Evolutionary conservation across 2,329 filamentous ascomycete genomes (phyloP), one percentile per base, ranked within the genome.

Genomic region (Colletotrichum chrysophilum): DNA sequence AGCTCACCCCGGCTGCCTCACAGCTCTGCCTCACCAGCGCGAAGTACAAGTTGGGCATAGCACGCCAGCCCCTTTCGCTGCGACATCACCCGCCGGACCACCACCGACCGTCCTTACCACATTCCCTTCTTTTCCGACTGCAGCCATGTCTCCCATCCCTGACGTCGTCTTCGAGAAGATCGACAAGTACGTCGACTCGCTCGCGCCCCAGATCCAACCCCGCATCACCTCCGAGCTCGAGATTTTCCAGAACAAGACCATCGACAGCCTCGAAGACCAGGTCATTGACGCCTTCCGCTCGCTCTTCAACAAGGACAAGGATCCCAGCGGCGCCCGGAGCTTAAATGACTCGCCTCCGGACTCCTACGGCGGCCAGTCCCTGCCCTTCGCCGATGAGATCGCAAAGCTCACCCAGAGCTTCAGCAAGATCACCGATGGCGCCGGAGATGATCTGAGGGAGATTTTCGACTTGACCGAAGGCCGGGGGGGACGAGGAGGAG

Each of bases 381-480:
- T 88, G 60, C 86, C 86, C 7, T 88, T 88, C n/a, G 86, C 86
- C 61, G 83, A 88, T 74, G 86, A 88, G 80, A 85, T 88, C 71
- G 83, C 84, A 21, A 81, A 79, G 70, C 79, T 88, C 67, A 86
- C 86, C 0, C 84, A 85, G 67, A 83, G 82, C 78, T 86, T 88
- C 78, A 79, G 79, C 74, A 82, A 83, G 70, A 82, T 87, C 43
- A 80, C 83, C n/a, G 85, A 85, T 55, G 86, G 83, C 32, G 85
- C 86, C 3, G 79, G 84, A 16, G 85, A 87, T 72, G 86, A 88
- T 60, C 32, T 88, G 65, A 81, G 84, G 5, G 85, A 87, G 43
- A 88, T 88, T 70, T 87, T 88, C 70, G 80, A 85, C 66, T 78
- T 88, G 6, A 87, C 86, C 3, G 86, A 87, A 64, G 83, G 81